Evolutionary conservation across 2,329 filamentous ascomycete species (phyloP).

Genomic region (Kalmusia sp.): DNA sequence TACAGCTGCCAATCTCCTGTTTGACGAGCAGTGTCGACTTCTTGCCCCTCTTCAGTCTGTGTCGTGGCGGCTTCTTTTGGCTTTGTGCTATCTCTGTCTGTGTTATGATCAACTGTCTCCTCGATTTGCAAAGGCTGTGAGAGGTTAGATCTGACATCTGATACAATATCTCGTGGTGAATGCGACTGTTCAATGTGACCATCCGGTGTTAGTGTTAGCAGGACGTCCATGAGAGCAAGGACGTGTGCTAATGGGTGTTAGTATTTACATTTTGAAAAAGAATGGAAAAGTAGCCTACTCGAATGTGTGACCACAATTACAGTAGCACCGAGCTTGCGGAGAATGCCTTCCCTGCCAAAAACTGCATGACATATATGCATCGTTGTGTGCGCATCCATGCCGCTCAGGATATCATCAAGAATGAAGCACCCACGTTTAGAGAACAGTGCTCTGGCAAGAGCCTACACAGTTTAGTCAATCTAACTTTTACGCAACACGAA

Average conservation of each 20-base stretch:
- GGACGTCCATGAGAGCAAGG: slow-evolving; percentile 4
- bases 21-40: not conserved
- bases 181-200: not conserved
- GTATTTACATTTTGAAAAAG: not conserved
- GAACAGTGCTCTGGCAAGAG: slow-evolving; percentile 58
- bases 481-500: not conserved
- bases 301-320: slow-evolving; percentile 3
- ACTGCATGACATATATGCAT: slow-evolving; percentile 4
- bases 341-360: not conserved
- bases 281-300: not conserved
- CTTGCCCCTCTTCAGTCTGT: not conserved
- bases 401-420: slow-evolving; percentile 56
- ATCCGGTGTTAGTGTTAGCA: not conserved
- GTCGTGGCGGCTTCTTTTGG: not conserved
- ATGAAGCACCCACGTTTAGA: slow-evolving; percentile 52
- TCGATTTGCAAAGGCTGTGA: not conserved
- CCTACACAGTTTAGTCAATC: not conserved
- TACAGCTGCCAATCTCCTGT: slow-evolving; percentile 13
- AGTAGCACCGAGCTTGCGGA: slow-evolving; percentile 5
- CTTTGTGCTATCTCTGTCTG: not conserved
- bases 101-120: not conserved
- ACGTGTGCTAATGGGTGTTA: not conserved
- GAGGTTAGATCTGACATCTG: not conserved
- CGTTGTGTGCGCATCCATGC: slow-evolving; percentile 44
- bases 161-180: not conserved